These are phyloP conservation scores for Neofusicoccum kwambonambiense DNA, from an alignment of 2,329 filamentous ascomycete genomes.

Conservation along the genomic window DNA sequence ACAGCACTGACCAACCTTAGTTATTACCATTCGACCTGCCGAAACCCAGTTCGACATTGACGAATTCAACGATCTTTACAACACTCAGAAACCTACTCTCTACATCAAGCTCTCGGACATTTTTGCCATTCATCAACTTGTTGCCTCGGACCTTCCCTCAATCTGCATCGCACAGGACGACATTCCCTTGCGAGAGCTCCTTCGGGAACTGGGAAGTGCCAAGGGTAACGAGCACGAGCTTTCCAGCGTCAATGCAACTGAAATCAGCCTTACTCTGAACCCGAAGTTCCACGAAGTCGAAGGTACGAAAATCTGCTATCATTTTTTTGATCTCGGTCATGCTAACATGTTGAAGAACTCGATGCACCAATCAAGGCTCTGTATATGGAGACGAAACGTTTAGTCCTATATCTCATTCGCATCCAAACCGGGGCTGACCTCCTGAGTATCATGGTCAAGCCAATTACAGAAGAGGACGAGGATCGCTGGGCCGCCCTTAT, in stretches of 20 bases:
- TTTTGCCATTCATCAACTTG: conserved; percentile 88
- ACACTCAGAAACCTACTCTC: conserved; percentile 93
- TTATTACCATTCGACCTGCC: conserved; percentile 81
- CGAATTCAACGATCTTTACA: conserved; percentile 96
- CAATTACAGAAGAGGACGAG: conserved; percentile 83
- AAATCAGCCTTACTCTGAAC: conserved; percentile 87
- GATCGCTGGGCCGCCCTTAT: conserved; percentile 81
- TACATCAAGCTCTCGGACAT: conserved; percentile 99
- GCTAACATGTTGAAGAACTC: conserved; percentile 61
- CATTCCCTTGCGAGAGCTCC: conserved; percentile 75
- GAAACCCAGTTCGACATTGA: conserved; percentile 97
- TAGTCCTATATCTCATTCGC: conserved; percentile 94
- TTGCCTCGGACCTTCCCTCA: conserved; percentile 72
- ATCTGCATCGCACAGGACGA: conserved; percentile 84
- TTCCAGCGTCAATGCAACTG: conserved; percentile 78
- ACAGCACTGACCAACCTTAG: conserved; percentile 41
- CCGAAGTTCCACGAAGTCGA: conserved; percentile 87
- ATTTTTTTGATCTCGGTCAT: background rate
- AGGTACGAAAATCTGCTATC: conserved; percentile 41
- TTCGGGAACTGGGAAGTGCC: conserved; percentile 90
- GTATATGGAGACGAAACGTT: conserved; percentile 98
- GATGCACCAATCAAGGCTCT: conserved; percentile 88
- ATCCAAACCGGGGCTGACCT: conserved; percentile 89
- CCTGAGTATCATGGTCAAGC: conserved; percentile 93
- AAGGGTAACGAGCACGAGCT: conserved; percentile 96